These are phyloP conservation scores for Cryptosporidium sp. DNA, from an alignment of 169 alveolate genomes.

Conservation along the genomic window DNA sequence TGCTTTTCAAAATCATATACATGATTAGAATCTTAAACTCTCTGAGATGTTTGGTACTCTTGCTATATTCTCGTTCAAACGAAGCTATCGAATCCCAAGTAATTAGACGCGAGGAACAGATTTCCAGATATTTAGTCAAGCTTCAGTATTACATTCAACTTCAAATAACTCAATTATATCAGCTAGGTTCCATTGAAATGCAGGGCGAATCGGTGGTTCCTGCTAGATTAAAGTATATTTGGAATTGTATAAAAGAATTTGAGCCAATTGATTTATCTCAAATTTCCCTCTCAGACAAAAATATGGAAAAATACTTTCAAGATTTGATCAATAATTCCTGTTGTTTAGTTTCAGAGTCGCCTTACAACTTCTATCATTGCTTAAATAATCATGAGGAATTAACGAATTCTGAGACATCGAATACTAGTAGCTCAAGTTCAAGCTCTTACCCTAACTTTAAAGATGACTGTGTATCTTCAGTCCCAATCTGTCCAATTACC, in stretches of 20 bases:
- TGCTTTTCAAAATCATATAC: constrained; percentile 22
- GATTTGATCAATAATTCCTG: not conserved
- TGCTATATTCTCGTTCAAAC: constrained; percentile 48
- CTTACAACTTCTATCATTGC: constrained; percentile 24
- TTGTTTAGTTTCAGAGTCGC: not conserved
- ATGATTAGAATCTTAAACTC: constrained; percentile 25
- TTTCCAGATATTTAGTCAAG: constrained; percentile 21
- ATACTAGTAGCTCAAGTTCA: not conserved
- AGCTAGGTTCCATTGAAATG: not conserved
- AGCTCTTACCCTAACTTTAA: not conserved
- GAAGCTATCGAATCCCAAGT: not conserved
- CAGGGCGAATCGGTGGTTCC: not conserved
- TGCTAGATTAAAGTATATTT: not conserved
- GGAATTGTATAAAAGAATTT: not conserved
- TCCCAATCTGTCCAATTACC: constrained; percentile 70
- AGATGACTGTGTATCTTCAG: constrained; percentile 24
- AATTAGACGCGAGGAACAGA: constrained; percentile 34
- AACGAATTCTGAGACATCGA: no score
- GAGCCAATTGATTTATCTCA: not conserved
- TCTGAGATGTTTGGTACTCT: constrained; percentile 27
- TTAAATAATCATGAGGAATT: not conserved
- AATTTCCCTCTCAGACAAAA: not conserved
- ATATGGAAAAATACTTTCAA: not conserved
- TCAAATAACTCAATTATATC: constrained; percentile 7
- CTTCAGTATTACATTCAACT: constrained; percentile 41